Base-by-base conservation (phyloP, 495 filamentous ascomycete genomes). In the Sporormia fimetaria region DNA sequence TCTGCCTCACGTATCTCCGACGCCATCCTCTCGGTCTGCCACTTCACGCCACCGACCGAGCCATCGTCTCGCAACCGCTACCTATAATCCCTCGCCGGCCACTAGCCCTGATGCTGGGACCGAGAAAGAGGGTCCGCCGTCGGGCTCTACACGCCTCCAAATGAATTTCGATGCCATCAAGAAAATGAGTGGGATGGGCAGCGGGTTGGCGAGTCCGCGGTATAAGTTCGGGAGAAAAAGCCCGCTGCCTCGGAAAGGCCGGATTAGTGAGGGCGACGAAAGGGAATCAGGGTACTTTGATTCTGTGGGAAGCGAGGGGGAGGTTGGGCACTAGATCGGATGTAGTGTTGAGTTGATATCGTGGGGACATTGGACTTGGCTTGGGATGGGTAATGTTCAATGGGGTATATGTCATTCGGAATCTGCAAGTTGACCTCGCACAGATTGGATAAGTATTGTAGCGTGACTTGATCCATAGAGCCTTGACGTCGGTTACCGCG, bases 111-210 rank as follows among this genome's bases (percentile, higher is more conserved):
- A 15, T 6, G 12, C 11, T 32, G 6, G 6, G 29, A 32, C 6
- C 6, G 6, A 6, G 6, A 6, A 14, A 5, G 29, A 15, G 17
- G 12, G 29, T 6, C 6, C 6, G 6, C 11, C 11, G 12, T 6
- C 9, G 6, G 29, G 36, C 2, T 30, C 33, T 21, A 49, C 40
- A 21, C 17, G 46, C 12, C 15, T 49, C 33, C 46, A 44, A 21
- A 22, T 10, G 12, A 40, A 35, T 16, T 50, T 50, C 37, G 34
- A 44, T 6, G 40, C 22, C 16, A 35, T 44, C 24, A 44, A 40
- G 34, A 49, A 43, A 40, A 29, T 50, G 40, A 30, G 28, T 36
- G 16, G n/a, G 3, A n/a, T n/a, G n/a, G n/a, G n/a, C n/a, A n/a
- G n/a, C n/a, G 47, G 35, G 40, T 31, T 50, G 27, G 33, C 6